These are phyloP conservation scores for Daucus carota DNA, from an alignment of 129 eudicot species.

Conservation along the genomic window DH1_v3.0 NC_030381.2:30518001-30518500, in stretches of 20 bases:
- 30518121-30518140: neutral
- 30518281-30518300: neutral
- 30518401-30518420: neutral
- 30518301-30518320: neutral
- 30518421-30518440: neutral
- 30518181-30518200: neutral
- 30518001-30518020: slow-evolving; percentile 2
- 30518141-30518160: no score
- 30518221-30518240: neutral
- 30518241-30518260: neutral
- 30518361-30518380: neutral
- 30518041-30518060: neutral
- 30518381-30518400: no score
- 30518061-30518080: neutral
- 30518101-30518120: neutral
- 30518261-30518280: neutral
- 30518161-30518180: neutral
- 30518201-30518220: neutral
- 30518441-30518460: no score
- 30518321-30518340: neutral
- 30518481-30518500: no score
- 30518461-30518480: no score
- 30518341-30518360: neutral
- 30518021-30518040: neutral
- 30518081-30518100: neutral